These are phyloP conservation scores for Cercophora sp. DNA, from an alignment of 495 filamentous ascomycete species.

Conservation along the genomic window DNA sequence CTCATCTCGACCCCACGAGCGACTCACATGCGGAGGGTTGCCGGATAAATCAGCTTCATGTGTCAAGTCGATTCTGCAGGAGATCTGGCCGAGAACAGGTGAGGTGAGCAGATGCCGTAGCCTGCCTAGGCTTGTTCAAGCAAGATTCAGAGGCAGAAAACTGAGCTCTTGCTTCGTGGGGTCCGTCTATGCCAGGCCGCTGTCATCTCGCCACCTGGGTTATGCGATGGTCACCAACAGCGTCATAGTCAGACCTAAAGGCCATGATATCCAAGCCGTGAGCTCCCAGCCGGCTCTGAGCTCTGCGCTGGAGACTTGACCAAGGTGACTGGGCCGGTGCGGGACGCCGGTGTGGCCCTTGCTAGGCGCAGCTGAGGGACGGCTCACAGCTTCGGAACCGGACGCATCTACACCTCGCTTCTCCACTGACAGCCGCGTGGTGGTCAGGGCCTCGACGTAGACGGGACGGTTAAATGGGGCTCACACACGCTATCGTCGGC, in stretches of 20 bases:
- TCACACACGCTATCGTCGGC: slow-evolving; percentile 12
- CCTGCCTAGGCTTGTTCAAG: slow-evolving; percentile 15
- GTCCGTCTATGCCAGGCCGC: background rate
- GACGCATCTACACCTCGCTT: no score
- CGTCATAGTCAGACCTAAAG: no score
- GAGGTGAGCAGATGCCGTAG: slow-evolving; percentile 5
- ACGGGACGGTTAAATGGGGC: slow-evolving; percentile 9
- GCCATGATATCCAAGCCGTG: background rate
- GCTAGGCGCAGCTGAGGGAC: background rate
- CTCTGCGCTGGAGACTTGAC: no score
- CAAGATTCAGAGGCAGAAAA: slow-evolving; percentile 16
- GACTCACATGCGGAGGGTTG: slow-evolving; percentile 23
- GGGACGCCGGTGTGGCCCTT: background rate
- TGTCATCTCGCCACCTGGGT: slow-evolving; percentile 4
- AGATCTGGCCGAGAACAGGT: slow-evolving; percentile 21
- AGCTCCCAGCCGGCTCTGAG: background rate
- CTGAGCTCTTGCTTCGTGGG: slow-evolving; percentile 14
- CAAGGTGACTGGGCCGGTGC: no score
- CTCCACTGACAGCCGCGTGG: background rate
- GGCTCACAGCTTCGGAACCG: background rate
- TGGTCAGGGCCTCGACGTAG: background rate
- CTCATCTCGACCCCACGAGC: slow-evolving; percentile 20
- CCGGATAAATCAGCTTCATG: slow-evolving; percentile 38
- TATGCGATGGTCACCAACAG: background rate
- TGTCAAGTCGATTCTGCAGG: slow-evolving; percentile 30